Base-by-base conservation (phyloP, 352 stramenopile species). In the Elongisporangium anandrum region DNA sequence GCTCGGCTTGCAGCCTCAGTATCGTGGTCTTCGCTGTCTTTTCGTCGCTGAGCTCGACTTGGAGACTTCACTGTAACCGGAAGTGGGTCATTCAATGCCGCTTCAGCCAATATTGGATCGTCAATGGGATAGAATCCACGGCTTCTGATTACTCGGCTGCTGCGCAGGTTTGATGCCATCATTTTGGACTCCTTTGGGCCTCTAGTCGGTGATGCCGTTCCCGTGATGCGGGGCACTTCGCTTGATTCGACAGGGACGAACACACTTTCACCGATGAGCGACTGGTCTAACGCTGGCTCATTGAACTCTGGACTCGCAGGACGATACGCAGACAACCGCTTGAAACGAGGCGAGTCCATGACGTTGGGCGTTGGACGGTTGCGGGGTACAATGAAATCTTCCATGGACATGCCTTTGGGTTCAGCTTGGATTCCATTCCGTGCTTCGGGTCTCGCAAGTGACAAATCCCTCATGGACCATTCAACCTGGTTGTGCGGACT, bases 141-240 rank as follows among this genome's bases (percentile, higher is more conserved):
- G 59, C 82, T 92, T 61, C 86, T 86, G 60, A 92, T 92, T 17
- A 89, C 75, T 9, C 82, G 82, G 48, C 79, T 90, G 53, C 52
- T 79, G 54, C 74, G 76, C 17, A 92, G 29, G 10, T 60, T 48
- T 16, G 34, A 45, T 4, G 34, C 8, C 34, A 45, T 16, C 34
- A 45, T 45, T 12, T 45, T 45, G 34, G 34, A 45, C 17, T 45
- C 34, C 4, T 45, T 45, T 52, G 66, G 34, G 60, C 66, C 65
- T 7, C 56, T 16, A 66, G 52, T 63, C 19, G 75, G 70, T 20
- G 81, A 87, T 2, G 59, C 50, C 10, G 81, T 84, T 19, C 67
- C 68, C 1, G 54, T 66, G 34, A 75, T 73, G 0, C 54, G 70
- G 16, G 65, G 77, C 19, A 64, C 39, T 22, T 60, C 52, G 24